Base-by-base conservation (phyloP, 2,329 filamentous ascomycete genomes). In the Hyphodiscus sp. region DNA sequence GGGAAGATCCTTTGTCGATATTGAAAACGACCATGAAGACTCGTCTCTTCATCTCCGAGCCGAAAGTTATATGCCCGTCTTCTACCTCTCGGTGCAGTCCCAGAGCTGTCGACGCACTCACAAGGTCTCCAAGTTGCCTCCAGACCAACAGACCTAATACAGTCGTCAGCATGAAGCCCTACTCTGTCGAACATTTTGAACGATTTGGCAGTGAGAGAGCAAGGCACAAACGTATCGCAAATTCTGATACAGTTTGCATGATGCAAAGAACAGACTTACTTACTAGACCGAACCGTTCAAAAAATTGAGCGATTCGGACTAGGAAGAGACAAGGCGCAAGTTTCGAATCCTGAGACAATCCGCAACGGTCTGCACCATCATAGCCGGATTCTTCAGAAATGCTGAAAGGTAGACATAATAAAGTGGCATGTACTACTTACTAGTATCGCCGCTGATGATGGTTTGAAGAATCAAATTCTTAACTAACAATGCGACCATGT, bases 1-100 rank as follows among this genome's bases (percentile, higher is more conserved):
- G 71, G 0, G 77, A 73, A 0, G 71, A 67, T 9, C 73, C 73
- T 44, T 81, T 81, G 60, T 83, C 80, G 9, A 73, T 60, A 33
- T 64, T 68, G 52, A 73, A 76, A 19, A 74, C 56, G 1, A 67
- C 60, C 0, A 65, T 65, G 5, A 72, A 70, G 2, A 75, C 47
- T 2, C 69, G 58, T 18, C 68, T 63, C 26, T 65, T 66, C n/a
- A 63, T 60, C 46, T 76, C 73, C 0, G 69, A 68, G 2, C 68
- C 60, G 1, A 72, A 61, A 0, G 71, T 58, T 2, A 62, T 48
- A 8, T 50, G 57, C 8, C 55, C 53, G 15, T 52, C 54, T 6
- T 63, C 57, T 1, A 50, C 42, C 48, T 64, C 60, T 29, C 64
- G 62, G 56, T 67, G 65, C 1, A 67, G 56, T 18, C 64, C 64